Base-by-base conservation (phyloP, 768 basidiomycete species). In the Mycena rebaudengoi region DNA sequence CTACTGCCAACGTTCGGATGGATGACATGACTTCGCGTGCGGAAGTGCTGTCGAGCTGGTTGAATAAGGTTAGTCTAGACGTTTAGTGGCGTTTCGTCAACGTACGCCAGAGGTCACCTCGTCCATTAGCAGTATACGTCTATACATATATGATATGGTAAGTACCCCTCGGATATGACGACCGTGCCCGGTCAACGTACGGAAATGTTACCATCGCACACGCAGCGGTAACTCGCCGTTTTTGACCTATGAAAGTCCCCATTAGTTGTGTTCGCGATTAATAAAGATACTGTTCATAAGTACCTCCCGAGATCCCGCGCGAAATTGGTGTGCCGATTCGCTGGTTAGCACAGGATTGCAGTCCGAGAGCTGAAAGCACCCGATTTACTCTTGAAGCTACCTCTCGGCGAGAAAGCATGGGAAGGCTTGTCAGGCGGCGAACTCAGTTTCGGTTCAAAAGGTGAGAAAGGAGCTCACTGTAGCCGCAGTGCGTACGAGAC, bases 131-230 rank as follows among this genome's bases (percentile, higher is more conserved):
- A 91, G 74, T 10, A 91, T 82, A 5, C 83, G 81, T 20, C 81
- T 83, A 45, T 4, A 33, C 20, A 39, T 39, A 25, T 26, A 41
- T 20, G 25, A 25, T 1, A 12, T 33, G 18, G 26, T 25, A n/a
- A 23, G 33, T 18, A 12, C 14, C 37, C 25, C 18, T 25, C 30
- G 23, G 29, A 37, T 2, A 41, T 25, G 21, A 55, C 35, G 60
- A 32, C n/a, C 28, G 28, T 41, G 37, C 21, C 14, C 5, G 32
- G 49, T 35, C 3, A 14, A 73, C 78, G 65, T 64, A 80, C 60
- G 89, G 88, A 39, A 80, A 79, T 18, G 86, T 84, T 35, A 90
- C 87, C 71, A 90, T 80, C 3, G 85, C 82, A 65, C 84, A 85
- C 11, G 86, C 89, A 41, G 88, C 84, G 12, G 85, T 84, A 6